A percentile compares a stretch with the other conserved stretches of the same genome.
These are phyloP conservation scores for Pistacia integerrima DNA, from an alignment of 345 rosid genomes.

Conservation along the genomic window DNA sequence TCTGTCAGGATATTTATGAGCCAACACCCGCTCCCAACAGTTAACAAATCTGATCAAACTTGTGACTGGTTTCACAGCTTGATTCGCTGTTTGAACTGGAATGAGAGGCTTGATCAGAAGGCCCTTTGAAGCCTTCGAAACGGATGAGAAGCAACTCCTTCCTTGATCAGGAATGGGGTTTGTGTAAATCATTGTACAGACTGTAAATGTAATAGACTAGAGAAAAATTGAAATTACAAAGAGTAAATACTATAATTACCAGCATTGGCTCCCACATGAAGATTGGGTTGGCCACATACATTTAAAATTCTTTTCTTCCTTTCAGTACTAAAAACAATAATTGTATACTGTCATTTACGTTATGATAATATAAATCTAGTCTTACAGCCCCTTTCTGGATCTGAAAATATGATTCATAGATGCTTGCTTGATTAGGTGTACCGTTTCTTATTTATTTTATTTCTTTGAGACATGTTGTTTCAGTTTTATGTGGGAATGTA, in stretches of 20 bases:
- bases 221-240: constrained; percentile 3
- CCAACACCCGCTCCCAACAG: constrained; percentile 94
- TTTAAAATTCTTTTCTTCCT: not conserved
- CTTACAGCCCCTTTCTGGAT: not conserved
- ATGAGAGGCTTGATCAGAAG: constrained; percentile 91
- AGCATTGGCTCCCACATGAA: constrained; percentile 22
- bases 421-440: constrained; percentile 7
- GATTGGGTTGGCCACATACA: constrained; percentile 15
- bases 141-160: constrained; percentile 16
- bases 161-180: constrained; percentile 19
- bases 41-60: constrained; percentile 92
- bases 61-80: constrained; percentile 97
- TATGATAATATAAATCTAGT: constrained; percentile 1
- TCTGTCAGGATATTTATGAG: constrained; percentile 89
- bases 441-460: not conserved
- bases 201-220: constrained; percentile 21
- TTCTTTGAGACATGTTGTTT: not conserved
- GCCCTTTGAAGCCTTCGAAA: constrained; percentile 49
- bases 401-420: not conserved
- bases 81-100: constrained; percentile 97
- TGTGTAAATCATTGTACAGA: constrained; percentile 45
- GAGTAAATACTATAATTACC: constrained; percentile 10
- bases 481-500: not conserved
- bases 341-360: constrained; percentile 1
- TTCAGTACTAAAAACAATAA: not conserved